A percentile compares a stretch with the other conserved stretches of the same genome.
Evolutionary conservation across 345 rosid species (phyloP).

Genomic region (Eucalyptus grandis): DNA sequence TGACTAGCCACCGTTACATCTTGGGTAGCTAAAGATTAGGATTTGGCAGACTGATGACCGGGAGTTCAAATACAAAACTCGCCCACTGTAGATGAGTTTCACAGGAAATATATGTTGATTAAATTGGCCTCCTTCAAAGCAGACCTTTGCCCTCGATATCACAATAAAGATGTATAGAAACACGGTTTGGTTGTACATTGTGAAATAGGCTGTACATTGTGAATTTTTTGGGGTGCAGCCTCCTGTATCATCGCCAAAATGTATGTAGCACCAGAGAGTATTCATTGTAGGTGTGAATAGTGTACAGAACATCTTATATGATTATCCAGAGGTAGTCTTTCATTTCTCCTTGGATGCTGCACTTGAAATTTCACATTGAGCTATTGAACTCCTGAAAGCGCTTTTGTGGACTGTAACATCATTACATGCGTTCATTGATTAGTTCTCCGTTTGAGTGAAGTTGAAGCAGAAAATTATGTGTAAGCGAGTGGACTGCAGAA

Average conservation of each 20-base stretch:
- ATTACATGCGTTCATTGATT: neutral
- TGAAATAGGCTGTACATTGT: neutral
- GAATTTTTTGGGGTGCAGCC: neutral
- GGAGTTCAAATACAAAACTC: neutral
- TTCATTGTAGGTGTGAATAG: constrained; percentile 7
- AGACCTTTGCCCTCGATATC: neutral
- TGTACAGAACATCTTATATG: neutral
- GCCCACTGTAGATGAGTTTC: neutral
- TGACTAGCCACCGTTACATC: constrained; percentile 46
- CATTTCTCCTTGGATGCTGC: neutral
- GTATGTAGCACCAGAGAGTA: constrained; percentile 14
- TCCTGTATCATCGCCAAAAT: neutral
- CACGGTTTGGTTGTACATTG: neutral
- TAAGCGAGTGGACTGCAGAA: neutral
- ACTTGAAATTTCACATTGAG: neutral
- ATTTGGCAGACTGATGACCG: neutral
- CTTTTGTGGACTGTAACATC: neutral
- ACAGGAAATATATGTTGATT: neutral
- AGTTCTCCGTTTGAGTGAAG: neutral
- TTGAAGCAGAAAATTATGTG: neutral
- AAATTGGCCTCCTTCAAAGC: neutral
- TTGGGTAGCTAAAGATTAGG: neutral
- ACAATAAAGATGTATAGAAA: neutral
- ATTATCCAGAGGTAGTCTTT: neutral
- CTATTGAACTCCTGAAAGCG: neutral